Base-by-base conservation (phyloP, 1,139 yeast species). In the Keqinozyma sinolaborantium region DNA sequence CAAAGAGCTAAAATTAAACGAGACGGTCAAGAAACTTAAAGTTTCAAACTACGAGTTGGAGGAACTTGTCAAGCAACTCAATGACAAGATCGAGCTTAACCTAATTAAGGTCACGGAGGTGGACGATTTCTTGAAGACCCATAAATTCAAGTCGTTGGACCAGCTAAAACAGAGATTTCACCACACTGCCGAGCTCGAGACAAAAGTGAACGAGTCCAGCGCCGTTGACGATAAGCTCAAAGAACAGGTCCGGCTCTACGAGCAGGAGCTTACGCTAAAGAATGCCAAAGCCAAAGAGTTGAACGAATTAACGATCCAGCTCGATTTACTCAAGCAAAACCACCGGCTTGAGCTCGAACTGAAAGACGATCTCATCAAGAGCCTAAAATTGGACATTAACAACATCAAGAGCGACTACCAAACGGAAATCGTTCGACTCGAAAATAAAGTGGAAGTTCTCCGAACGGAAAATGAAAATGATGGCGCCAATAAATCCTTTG, bases 1-100 rank as follows among this genome's bases (percentile, higher is more conserved):
- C 37, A 83, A 78, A 39, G 97, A 92, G 48, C 65, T 87, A 23
- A 77, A 76, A 44, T 69, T 81, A 33, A 79, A 76, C 47, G 86
- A 79, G 24, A 66, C 80, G 1, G 77, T 90, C 31, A 84, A 84
- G 44, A 70, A 70, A 39, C 56, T 87, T 30, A 75, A 78, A 34
- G 53, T 69, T 5, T 67, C 69, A 15, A 82, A 81, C 38, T 31
- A 50, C 7, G 72, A 68, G 15, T 51, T 64, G 24, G 73, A 70
- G 27, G 35, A 53, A 3, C 67, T 61, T 25, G 56, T 73, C 24
- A 50, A 45, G 4, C 65, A 61, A n/a, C 54, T 52, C 24, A 48
- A 58, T 37, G 47, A 53, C 27, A 56, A 59, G 36, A 50, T 66
- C 11, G 65, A 60, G 30, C 60, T 54, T 5, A 41, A 56, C 8